Conservation (phyloP, 2,329 filamentous ascomycete genomes). For the Fragosphaeria purpurea region DNA sequence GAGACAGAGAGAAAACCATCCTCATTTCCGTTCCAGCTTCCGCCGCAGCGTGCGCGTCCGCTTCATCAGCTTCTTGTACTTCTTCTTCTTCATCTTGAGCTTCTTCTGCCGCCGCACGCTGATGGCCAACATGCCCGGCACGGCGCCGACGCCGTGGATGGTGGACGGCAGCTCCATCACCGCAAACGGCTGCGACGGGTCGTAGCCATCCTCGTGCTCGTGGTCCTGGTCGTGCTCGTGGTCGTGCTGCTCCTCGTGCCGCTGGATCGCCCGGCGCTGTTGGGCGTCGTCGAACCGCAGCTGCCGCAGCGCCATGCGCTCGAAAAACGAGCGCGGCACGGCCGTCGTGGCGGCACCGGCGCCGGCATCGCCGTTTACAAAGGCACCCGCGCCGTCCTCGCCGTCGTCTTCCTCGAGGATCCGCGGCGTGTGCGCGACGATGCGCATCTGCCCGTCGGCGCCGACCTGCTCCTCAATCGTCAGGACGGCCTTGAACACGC, state of each 20-base stretch:
- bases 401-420: slow-evolving; percentile 36
- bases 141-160: neutral
- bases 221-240: no score
- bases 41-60: slow-evolving; percentile 78
- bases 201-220: no score
- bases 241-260: neutral
- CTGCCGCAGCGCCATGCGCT: slow-evolving; percentile 59
- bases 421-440: slow-evolving; percentile 50
- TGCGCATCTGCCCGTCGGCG: slow-evolving; percentile 48
- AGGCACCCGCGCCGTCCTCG: neutral
- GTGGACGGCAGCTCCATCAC: neutral
- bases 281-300: slow-evolving; percentile 44
- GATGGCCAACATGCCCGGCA: slow-evolving; percentile 60
- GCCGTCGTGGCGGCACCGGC: slow-evolving; percentile 6
- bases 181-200: no score
- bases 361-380: neutral
- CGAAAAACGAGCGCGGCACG: slow-evolving; percentile 48
- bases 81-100: slow-evolving; percentile 99
- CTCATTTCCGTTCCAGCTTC: slow-evolving; percentile 43
- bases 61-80: slow-evolving; percentile 99
- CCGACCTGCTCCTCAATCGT: slow-evolving; percentile 58
- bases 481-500: slow-evolving; percentile 54
- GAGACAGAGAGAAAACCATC: neutral
- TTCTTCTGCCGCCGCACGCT: slow-evolving; percentile 88
- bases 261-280: slow-evolving; percentile 28